These are phyloP conservation scores for Alternaria brassicicola DNA, from an alignment of 2,329 filamentous ascomycete genomes.

Conservation along the genomic window DNA sequence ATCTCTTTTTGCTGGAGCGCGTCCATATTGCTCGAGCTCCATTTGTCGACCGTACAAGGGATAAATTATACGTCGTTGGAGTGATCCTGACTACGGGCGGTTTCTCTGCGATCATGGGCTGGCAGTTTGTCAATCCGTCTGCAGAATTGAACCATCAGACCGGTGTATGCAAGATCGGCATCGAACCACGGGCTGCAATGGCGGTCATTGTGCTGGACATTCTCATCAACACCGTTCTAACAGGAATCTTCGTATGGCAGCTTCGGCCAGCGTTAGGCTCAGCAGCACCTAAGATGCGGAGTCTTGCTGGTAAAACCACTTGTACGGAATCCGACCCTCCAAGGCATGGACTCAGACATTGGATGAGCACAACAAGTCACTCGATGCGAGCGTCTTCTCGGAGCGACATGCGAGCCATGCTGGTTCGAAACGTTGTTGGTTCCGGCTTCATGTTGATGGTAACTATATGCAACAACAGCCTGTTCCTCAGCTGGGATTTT, in stretches of 20 bases:
- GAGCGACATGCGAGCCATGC: conserved; percentile 24
- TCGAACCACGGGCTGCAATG: conserved; percentile 36
- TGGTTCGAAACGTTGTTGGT: conserved; percentile 36
- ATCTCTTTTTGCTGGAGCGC: conserved; percentile 50
- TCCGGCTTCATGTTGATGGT: conserved; percentile 40
- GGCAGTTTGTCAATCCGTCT: conserved; percentile 33
- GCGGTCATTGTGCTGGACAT: conserved; percentile 44
- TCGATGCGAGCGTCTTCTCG: conserved; percentile 2
- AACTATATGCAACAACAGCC: conserved; percentile 43
- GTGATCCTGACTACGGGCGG: conserved; percentile 27
- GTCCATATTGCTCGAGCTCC: conserved; percentile 44
- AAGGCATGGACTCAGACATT: background rate
- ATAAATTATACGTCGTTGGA: conserved; percentile 41
- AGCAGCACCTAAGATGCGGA: background rate
- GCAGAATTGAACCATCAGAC: conserved; percentile 32
- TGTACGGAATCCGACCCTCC: background rate
- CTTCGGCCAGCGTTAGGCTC: conserved; percentile 33
- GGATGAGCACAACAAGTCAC: background rate
- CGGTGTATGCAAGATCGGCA: conserved; percentile 45
- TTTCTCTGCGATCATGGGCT: conserved; percentile 28
- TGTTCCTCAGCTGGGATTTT: conserved; percentile 35
- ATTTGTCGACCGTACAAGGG: conserved; percentile 34
- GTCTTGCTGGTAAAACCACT: background rate
- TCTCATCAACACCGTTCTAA: conserved; percentile 43
- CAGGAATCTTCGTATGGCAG: conserved; percentile 43